Percentiles rank a stretch among this genome's conserved stretches.
phyloP scores from a whole-genome alignment of 352 stramenopile species.

The Phytophthora hybrid region DNA sequence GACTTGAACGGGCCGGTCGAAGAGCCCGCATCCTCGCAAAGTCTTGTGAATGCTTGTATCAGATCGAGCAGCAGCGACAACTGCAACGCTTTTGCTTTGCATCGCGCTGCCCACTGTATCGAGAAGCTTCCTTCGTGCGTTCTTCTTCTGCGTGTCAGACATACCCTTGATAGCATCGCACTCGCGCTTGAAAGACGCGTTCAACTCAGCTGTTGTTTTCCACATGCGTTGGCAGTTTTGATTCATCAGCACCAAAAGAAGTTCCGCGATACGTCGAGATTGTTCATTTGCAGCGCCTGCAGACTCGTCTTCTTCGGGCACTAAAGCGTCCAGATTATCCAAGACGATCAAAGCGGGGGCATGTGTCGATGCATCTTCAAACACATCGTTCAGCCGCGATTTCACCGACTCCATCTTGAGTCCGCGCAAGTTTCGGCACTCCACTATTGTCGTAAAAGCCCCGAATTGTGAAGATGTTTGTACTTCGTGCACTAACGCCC shows the following conservation, averaged over 20 bases:
- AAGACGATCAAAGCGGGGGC: conserved; percentile 77
- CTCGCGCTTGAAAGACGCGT: conserved; percentile 60
- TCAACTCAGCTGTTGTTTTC: conserved; percentile 67
- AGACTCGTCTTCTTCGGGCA: conserved; percentile 83
- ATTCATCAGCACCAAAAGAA: conserved; percentile 69
- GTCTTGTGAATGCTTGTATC: conserved; percentile 77
- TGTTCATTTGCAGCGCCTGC: conserved; percentile 83
- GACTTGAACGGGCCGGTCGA: conserved; percentile 73
- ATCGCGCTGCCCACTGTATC: conserved; percentile 63
- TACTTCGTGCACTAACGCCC: conserved; percentile 53
- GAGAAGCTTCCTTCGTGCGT: conserved; percentile 48
- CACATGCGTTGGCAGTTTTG: conserved; percentile 62
- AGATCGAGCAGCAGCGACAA: conserved; percentile 66
- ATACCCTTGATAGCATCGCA: conserved; percentile 37
- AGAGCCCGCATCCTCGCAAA: conserved; percentile 68
- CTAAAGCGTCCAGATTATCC: conserved; percentile 87
- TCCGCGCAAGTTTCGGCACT: conserved; percentile 79
- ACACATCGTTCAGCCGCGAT: conserved; percentile 60
- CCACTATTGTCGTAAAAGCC: conserved; percentile 56
- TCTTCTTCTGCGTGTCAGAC: conserved; percentile 20
- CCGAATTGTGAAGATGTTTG: conserved; percentile 42
- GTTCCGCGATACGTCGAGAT: conserved; percentile 84
- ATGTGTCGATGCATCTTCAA: conserved; percentile 53
- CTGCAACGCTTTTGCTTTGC: conserved; percentile 68
- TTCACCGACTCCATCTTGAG: conserved; percentile 91